phyloP scores from a whole-genome alignment of 495 filamentous ascomycete species.

The Neurospora sp. region DNA sequence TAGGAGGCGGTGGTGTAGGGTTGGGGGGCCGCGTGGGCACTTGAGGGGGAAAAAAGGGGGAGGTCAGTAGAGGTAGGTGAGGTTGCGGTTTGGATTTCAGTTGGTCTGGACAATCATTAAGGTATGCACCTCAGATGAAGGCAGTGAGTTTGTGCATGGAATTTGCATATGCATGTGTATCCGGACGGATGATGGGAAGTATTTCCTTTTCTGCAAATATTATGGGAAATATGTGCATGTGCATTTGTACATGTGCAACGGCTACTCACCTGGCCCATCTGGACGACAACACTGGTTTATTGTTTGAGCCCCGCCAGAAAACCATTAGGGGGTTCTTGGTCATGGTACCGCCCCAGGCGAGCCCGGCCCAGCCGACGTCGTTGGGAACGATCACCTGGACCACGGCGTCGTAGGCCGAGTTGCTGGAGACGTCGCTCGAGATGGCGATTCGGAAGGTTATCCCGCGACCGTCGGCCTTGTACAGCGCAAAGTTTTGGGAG shows the following conservation, averaged over 20 bases:
- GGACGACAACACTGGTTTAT: slow-evolving; percentile 16
- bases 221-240: neutral
- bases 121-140: neutral
- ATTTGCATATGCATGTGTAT: neutral
- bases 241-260: neutral
- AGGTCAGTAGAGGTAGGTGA: neutral
- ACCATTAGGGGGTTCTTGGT: slow-evolving; percentile 28
- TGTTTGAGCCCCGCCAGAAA: slow-evolving; percentile 23
- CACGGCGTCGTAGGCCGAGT: slow-evolving; percentile 27
- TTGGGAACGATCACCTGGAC: slow-evolving; percentile 34
- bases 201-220: neutral
- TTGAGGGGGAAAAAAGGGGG: neutral
- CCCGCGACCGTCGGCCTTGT: slow-evolving; percentile 22
- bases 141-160: neutral
- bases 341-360: slow-evolving; percentile 36
- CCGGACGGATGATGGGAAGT: neutral
- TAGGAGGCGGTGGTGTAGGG: slow-evolving; percentile 20
- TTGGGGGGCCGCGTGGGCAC: slow-evolving; percentile 22
- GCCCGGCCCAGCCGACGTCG: slow-evolving; percentile 32
- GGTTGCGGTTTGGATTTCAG: neutral
- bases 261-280: slow-evolving; percentile 30
- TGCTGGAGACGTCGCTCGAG: slow-evolving; percentile 14
- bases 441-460: slow-evolving; percentile 34
- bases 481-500: slow-evolving; percentile 28
- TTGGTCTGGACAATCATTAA: neutral